These are phyloP conservation scores for Colletotrichum abscissum DNA, from an alignment of 2,329 filamentous ascomycete genomes.

Conservation along the genomic window DNA sequence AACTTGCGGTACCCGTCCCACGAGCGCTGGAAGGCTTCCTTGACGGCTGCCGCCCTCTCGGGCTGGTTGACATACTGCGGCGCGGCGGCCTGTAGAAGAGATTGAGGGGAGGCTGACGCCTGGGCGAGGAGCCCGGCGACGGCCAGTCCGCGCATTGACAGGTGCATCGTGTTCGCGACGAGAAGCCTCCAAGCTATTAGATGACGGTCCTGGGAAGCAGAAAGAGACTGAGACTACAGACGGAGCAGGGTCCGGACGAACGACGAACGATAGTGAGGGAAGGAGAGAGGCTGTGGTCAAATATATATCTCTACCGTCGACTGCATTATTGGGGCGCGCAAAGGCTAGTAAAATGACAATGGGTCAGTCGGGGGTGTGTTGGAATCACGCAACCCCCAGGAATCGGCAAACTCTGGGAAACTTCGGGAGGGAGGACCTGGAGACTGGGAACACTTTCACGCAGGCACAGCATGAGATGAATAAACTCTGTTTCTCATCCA, in stretches of 20 bases:
- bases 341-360: constrained; percentile 1
- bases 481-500: constrained; percentile 24
- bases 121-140: constrained; percentile 9
- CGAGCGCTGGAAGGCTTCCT: constrained; percentile 75
- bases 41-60: constrained; percentile 68
- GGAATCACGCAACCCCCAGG: constrained; percentile 17
- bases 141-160: constrained; percentile 2
- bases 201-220: not conserved
- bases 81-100: not conserved
- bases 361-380: not conserved
- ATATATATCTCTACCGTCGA: not conserved
- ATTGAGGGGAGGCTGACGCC: constrained; percentile 11
- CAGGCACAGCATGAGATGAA: constrained; percentile 2
- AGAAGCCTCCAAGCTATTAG: not conserved
- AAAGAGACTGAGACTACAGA: not conserved
- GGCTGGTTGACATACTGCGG: constrained; percentile 43
- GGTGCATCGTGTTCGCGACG: not conserved
- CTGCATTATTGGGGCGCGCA: not conserved
- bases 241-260: not conserved
- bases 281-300: not conserved
- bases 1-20: constrained; percentile 80
- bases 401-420: not conserved
- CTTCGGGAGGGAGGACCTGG: not conserved
- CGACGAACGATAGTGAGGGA: not conserved
- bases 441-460: not conserved